Evolutionary conservation across 2,329 filamentous ascomycete species (phyloP), one percentile per base, ranked within the genome.

Genomic region (Cladophialophora carrionii): DNA sequence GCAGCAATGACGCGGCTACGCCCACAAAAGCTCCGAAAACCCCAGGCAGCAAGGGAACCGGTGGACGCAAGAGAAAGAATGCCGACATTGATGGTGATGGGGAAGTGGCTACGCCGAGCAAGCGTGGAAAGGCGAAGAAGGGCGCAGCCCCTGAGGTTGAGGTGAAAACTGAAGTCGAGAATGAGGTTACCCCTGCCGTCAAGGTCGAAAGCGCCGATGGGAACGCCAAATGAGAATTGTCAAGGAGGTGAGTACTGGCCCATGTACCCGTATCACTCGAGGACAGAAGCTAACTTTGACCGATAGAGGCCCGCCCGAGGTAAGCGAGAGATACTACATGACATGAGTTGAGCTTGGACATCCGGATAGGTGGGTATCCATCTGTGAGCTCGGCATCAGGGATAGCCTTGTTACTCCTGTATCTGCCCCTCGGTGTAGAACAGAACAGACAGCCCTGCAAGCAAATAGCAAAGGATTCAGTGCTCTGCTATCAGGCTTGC

Each of bases 21-120:
- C 34, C 66, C 9, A 17, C 53, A 14, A 52, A 62, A 32, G 20
- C 57, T 41, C 8, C 60, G 17, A 62, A 59, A n/a, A 32, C 57
- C 12, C 20, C 55, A 51, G 8, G 41, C n/a, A 46, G 32, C 49
- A 66, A 63, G 48, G 32, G 43, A 20, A 52, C 54, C 12, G 32
- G 41, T n/a, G 57, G 49, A 22, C 67, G 64, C 34, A 67, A 69
- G 49, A 67, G 68, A 57, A 52, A 55, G 7, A 46, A 12, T 22
- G 29, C 59, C 7, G 34, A 10, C 12, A 22, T 9, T 4, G 55
- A 68, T 12, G 60, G 57, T 46, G 59, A 58, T 14, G 57, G 59
- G 20, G 66, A 60, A 6, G 34, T 58, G n/a, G 32, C 51, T 6
- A 54, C 62, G 3, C 32, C 61, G 10, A 46, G 20, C 29, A 63